Evolutionary conservation across 371 early-diverging fungal species (phyloP), one percentile per base, ranked within the genome.

Genomic region (Mortierella sp.): DNA sequence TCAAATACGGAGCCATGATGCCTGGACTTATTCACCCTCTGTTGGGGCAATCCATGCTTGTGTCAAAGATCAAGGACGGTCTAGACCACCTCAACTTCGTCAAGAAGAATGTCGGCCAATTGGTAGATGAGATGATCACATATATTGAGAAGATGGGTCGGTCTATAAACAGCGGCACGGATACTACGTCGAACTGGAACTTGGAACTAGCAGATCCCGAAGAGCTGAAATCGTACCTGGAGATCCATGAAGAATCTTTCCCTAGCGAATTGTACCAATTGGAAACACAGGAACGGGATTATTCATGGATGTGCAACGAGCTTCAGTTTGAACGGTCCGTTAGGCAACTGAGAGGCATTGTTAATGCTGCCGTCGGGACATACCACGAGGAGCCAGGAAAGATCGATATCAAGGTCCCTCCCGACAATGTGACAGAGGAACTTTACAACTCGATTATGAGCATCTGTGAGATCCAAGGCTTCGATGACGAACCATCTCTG

Each of bases 391-490:
- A 49, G 17, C 7, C 24, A 29, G 29, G 29, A 2, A n/a, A 28
- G 27, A 17, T 49, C 49, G 29, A 29, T 2, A 29, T 49, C 27
- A 27, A 10, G 10, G 14, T 29, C 6, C 4, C 10, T 7, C 29
- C 49, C 17, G 14, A 49, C 0, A 10, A 19, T 46, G 7, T 25
- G 29, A 13, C 29, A 5, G 22, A 17, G 19, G 39, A 44, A 45
- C 43, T 67, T 34, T 67, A 46, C 13, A 27, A 41, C 16, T 46
- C 34, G 17, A 34, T 67, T 17, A 17, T 21, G n/a, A 43, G 49
- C 29, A 12, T 16, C 21, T 50, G 17, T 34, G 31, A 3, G 52
- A 57, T 9, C 25, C 60, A 8, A 34, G 25, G 7, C 2, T 56
- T 16, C 7, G 19, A 27, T 21, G 51, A 1, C n/a, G 21, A 4